These are phyloP conservation scores for Cordyceps cateniannulata DNA, from an alignment of 2,329 filamentous ascomycete species.

Conservation along the genomic window DNA sequence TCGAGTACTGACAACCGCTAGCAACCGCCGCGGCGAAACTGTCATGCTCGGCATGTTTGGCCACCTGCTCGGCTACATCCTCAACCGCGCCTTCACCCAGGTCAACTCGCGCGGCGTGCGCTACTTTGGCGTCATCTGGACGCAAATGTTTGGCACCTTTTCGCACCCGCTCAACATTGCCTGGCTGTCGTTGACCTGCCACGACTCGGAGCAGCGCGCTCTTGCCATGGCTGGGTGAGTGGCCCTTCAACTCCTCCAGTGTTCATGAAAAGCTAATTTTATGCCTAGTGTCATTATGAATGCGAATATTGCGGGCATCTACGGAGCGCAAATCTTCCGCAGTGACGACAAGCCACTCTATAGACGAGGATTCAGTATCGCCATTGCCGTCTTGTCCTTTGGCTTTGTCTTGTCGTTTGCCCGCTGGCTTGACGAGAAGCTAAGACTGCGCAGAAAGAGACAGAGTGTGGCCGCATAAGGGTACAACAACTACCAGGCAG, in stretches of 20 bases:
- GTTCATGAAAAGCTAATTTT: background rate
- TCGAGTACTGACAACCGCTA: conserved; percentile 18
- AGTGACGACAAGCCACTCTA: conserved; percentile 45
- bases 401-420: conserved; percentile 34
- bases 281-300: conserved; percentile 48
- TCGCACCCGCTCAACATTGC: conserved; percentile 53
- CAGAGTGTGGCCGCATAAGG: background rate
- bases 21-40: conserved; percentile 43
- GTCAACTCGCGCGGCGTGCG: conserved; percentile 33
- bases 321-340: conserved; percentile 55
- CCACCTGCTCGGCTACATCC: conserved; percentile 45
- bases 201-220: conserved; percentile 50
- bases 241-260: background rate
- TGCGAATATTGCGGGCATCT: conserved; percentile 55
- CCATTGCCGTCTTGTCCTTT: conserved; percentile 37
- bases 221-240: conserved; percentile 52
- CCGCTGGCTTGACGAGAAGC: conserved; percentile 37
- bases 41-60: conserved; percentile 42
- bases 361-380: conserved; percentile 42
- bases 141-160: conserved; percentile 47
- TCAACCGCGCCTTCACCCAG: conserved; percentile 47
- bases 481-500: background rate
- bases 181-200: conserved; percentile 51
- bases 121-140: conserved; percentile 51
- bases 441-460: background rate